Evolutionary conservation across 2,329 filamentous ascomycete species (phyloP).

Genomic region (Nigrospora sphaerica): DNA sequence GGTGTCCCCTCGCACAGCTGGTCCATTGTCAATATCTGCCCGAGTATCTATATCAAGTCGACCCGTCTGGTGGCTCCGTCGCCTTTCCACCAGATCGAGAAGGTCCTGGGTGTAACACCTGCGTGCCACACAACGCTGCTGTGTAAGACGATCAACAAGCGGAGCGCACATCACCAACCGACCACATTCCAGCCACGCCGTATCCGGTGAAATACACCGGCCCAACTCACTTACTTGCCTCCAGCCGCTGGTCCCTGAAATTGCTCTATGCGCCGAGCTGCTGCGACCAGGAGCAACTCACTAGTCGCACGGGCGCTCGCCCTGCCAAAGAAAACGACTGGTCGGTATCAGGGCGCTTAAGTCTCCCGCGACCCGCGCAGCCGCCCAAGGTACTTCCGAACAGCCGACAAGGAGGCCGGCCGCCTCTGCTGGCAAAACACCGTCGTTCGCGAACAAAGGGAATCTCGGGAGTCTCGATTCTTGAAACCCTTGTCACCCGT

Average conservation of each 20-base stretch:
- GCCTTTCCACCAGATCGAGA: too few species aligned
- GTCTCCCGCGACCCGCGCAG: conserved; percentile 12
- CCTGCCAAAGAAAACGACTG: too few species aligned
- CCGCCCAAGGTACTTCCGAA: conserved; percentile 7
- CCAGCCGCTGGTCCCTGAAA: too few species aligned
- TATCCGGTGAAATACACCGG: too few species aligned
- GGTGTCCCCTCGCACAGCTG: conserved; percentile 15
- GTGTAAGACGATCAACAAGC: neutral
- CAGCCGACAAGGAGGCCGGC: conserved; percentile 14
- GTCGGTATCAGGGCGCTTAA: conserved; percentile 14
- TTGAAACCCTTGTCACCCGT: conserved; percentile 2
- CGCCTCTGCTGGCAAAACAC: conserved; percentile 6
- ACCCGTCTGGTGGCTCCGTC: neutral
- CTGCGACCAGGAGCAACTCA: too few species aligned
- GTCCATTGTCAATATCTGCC: neutral
- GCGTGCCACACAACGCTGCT: neutral
- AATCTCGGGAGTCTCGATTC: conserved; percentile 8
- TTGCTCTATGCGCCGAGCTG: too few species aligned
- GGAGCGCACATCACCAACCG: neutral
- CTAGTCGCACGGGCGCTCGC: too few species aligned
- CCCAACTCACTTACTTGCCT: too few species aligned
- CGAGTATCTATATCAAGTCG: neutral
- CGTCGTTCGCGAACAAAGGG: conserved; percentile 12
- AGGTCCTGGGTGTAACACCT: too few species aligned
- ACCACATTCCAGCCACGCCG: neutral